These are phyloP conservation scores for Exophiala oligosperma DNA, from an alignment of 2,329 filamentous ascomycete genomes.

Conservation along the genomic window DNA sequence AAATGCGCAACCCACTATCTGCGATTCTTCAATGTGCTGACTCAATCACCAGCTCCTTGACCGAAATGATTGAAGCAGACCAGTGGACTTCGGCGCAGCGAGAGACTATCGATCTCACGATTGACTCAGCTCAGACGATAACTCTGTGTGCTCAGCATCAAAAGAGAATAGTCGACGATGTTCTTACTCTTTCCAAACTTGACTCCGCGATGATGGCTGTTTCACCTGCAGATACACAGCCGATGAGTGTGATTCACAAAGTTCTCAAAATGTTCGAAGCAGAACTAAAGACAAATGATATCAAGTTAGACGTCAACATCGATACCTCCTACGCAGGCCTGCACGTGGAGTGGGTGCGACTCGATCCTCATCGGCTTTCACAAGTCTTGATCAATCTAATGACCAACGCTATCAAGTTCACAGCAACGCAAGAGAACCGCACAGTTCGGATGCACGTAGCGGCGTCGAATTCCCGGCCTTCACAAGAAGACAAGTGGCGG, in stretches of 20 bases:
- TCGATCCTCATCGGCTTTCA: constrained; percentile 73
- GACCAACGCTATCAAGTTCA: constrained; percentile 82
- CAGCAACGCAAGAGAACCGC: constrained; percentile 52
- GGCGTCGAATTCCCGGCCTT: constrained; percentile 48
- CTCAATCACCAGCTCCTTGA: constrained; percentile 51
- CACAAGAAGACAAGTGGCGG: constrained; percentile 39
- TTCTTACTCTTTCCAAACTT: constrained; percentile 71
- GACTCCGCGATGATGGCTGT: constrained; percentile 74
- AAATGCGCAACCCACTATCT: constrained; percentile 58
- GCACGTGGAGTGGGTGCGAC: constrained; percentile 62
- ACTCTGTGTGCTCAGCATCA: constrained; percentile 77
- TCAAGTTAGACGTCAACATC: constrained; percentile 64
- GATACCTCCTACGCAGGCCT: constrained; percentile 61
- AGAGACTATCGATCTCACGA: constrained; percentile 53
- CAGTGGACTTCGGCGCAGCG: constrained; percentile 21
- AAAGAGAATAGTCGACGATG: constrained; percentile 75
- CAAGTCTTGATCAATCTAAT: constrained; percentile 80
- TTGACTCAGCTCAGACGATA: constrained; percentile 76
- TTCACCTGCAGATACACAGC: constrained; percentile 68
- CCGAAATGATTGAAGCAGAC: constrained; percentile 44
- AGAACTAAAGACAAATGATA: constrained; percentile 68
- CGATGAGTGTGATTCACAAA: constrained; percentile 64
- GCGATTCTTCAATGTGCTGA: constrained; percentile 62
- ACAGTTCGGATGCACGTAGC: constrained; percentile 55
- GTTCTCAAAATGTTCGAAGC: constrained; percentile 77